Percentiles rank a stretch among this genome's conserved stretches.
phyloP scores from a whole-genome alignment of 441 rosid genomes.

The Arabidopsis hybrid region DNA sequence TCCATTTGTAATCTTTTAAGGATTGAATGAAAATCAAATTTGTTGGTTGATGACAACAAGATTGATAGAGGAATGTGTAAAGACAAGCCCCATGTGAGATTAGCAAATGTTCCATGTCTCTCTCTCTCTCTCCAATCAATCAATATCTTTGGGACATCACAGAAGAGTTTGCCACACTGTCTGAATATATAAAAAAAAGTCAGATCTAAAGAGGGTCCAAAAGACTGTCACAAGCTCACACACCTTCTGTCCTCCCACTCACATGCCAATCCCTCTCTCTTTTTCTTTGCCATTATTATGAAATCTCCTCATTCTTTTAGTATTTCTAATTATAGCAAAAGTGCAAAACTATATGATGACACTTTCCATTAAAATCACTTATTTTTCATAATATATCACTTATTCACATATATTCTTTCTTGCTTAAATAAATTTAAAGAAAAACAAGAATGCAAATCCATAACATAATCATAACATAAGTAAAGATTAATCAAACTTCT shows the following conservation, averaged over 20 bases:
- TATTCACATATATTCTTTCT: background rate
- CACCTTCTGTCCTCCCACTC: constrained; percentile 42
- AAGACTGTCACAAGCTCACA: constrained; percentile 47
- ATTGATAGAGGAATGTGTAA: constrained; percentile 33
- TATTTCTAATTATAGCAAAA: constrained; percentile 22
- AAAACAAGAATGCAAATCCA: too few species aligned
- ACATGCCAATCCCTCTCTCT: constrained; percentile 40
- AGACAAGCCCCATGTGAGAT: constrained; percentile 45
- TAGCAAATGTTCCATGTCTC: constrained; percentile 42
- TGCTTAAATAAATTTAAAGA: too few species aligned
- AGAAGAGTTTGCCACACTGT: constrained; percentile 45
- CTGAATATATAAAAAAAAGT: constrained; percentile 27
- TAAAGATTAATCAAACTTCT: too few species aligned
- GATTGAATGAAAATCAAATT: constrained; percentile 20
- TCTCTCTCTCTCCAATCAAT: constrained; percentile 43
- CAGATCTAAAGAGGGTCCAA: constrained; percentile 41
- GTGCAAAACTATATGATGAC: constrained; percentile 20
- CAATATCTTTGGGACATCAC: constrained; percentile 35
- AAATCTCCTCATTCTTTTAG: constrained; percentile 16
- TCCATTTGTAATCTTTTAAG: constrained; percentile 34
- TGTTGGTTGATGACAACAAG: constrained; percentile 29
- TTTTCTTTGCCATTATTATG: constrained; percentile 25
- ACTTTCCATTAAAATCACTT: background rate
- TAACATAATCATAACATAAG: too few species aligned
- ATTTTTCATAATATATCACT: background rate